These are phyloP conservation scores for Trifolium repens DNA, from an alignment of 306 rosid species.

Conservation along the genomic window DNA sequence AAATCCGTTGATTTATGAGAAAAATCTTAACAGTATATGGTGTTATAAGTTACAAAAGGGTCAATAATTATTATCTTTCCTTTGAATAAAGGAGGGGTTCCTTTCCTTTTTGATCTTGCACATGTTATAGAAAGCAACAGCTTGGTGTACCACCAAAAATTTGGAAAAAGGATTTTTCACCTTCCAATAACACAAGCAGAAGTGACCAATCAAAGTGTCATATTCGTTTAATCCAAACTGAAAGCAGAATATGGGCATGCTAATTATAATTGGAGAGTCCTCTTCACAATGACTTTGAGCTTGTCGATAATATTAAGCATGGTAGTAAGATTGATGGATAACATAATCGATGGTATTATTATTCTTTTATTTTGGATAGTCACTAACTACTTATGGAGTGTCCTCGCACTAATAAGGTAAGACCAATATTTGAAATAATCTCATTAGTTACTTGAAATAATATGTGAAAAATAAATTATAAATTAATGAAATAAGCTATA, in stretches of 20 bases:
- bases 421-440: too few species aligned
- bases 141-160: conserved; percentile 15
- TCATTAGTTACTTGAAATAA: too few species aligned
- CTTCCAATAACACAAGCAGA: conserved; percentile 28
- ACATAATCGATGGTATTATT: too few species aligned
- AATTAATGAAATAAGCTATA: too few species aligned
- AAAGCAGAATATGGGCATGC: not conserved
- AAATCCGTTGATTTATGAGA: too few species aligned
- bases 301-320: not conserved
- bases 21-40: not conserved
- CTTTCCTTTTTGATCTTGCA: not conserved
- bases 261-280: conserved; percentile 1
- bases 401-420: too few species aligned
- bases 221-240: conserved; percentile 21
- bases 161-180: conserved; percentile 14
- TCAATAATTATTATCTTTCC: not conserved
- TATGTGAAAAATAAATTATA: too few species aligned
- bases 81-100: not conserved
- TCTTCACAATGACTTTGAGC: not conserved
- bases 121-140: conserved; percentile 1
- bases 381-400: too few species aligned
- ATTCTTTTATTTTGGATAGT: too few species aligned
- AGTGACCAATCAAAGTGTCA: conserved; percentile 25
- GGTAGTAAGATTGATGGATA: not conserved
- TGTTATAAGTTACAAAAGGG: not conserved